phyloP scores from a whole-genome alignment of 1,284 basidiomycete species.

The Golubevia pallescens region DNA sequence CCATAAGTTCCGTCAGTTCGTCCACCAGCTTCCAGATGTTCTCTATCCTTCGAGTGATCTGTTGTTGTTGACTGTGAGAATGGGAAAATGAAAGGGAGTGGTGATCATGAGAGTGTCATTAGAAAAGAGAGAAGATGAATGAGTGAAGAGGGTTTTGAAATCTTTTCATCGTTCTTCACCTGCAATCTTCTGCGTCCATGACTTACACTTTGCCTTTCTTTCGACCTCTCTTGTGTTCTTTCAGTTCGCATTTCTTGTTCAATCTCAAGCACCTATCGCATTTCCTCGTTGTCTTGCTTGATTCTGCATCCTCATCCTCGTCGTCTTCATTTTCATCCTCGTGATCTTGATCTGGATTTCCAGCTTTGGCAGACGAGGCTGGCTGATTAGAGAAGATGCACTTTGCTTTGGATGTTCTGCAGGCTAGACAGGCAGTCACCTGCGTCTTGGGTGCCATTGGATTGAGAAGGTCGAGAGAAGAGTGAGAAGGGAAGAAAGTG shows the following conservation, averaged over 20 bases:
- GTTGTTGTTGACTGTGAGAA: background rate
- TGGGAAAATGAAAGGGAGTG: background rate
- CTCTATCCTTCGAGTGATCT: background rate
- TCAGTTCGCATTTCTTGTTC: background rate
- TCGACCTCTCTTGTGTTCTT: background rate
- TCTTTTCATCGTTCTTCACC: background rate
- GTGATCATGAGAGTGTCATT: background rate
- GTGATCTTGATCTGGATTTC: no score
- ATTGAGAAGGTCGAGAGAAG: no score
- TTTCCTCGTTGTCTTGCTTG: no score
- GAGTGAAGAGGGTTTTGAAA: background rate
- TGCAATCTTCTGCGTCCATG: background rate
- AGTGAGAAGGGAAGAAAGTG: no score
- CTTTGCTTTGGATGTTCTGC: no score
- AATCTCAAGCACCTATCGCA: background rate
- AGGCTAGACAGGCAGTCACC: no score
- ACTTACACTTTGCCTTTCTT: background rate
- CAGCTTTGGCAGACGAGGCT: no score
- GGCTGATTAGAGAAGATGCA: no score
- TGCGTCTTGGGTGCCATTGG: no score
- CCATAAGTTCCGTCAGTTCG: background rate
- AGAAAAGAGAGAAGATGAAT: background rate
- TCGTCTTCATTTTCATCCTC: no score
- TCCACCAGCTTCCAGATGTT: background rate
- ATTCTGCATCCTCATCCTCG: no score